phyloP scores from a whole-genome alignment of 2,329 filamentous ascomycete species.

The Falciphora oryzae region DNA sequence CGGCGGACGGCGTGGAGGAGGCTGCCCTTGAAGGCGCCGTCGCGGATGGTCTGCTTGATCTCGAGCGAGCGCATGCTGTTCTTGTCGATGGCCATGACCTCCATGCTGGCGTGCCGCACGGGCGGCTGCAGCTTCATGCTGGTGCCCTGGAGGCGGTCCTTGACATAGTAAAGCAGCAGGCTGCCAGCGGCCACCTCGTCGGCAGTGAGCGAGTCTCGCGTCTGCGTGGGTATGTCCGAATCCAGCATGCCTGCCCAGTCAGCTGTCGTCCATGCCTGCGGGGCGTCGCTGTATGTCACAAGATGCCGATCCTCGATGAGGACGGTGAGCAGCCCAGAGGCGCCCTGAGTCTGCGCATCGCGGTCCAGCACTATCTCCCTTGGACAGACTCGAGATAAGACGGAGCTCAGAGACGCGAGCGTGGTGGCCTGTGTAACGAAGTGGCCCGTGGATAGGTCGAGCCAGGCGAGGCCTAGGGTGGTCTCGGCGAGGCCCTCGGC shows the following conservation, averaged over 20 bases:
- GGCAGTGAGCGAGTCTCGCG: slow-evolving; percentile 51
- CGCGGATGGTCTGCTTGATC: slow-evolving; percentile 78
- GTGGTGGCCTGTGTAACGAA: slow-evolving; percentile 81
- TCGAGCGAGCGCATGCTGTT: slow-evolving; percentile 87
- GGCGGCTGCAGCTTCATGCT: slow-evolving; percentile 82
- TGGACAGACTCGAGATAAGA: slow-evolving; percentile 75
- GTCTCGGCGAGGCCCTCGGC: slow-evolving; percentile 12
- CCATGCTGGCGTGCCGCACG: slow-evolving; percentile 62
- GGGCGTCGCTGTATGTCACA: slow-evolving; percentile 53
- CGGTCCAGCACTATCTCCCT: slow-evolving; percentile 78
- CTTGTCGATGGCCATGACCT: slow-evolving; percentile 86
- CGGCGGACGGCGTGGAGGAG: slow-evolving; percentile 82
- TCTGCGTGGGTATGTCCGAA: slow-evolving; percentile 53
- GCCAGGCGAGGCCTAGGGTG: slow-evolving; percentile 76
- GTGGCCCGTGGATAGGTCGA: slow-evolving; percentile 90
- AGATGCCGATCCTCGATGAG: slow-evolving; percentile 70
- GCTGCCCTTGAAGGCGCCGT: slow-evolving; percentile 74
- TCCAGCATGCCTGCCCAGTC: slow-evolving; percentile 77
- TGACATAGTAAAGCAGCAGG: slow-evolving; percentile 78
- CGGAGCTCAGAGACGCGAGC: slow-evolving; percentile 66
- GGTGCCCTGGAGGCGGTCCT: slow-evolving; percentile 68
- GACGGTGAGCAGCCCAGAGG: slow-evolving; percentile 55
- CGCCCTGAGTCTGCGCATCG: slow-evolving; percentile 35
- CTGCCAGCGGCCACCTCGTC: slow-evolving; percentile 73
- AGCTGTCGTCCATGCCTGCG: slow-evolving; percentile 32